Evolutionary conservation across 176 grass and related monocot species (phyloP), one percentile per base, ranked within the genome.

Genomic region (Oryza glaberrima): DNA sequence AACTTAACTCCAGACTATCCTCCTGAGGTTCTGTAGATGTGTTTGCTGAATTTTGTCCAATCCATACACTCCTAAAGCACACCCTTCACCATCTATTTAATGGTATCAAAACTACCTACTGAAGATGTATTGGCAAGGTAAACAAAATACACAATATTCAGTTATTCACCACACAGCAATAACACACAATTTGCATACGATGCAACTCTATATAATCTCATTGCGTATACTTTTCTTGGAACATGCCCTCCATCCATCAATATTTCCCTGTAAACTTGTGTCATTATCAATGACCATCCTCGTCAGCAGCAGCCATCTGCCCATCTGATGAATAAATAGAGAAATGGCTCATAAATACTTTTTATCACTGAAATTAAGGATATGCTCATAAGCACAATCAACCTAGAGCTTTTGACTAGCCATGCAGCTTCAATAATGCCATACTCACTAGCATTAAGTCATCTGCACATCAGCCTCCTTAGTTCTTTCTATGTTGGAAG

Each of bases 81-180:
- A 89, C 9, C 92, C 97, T 84, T 99, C 92, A 14, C 94, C 90
- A 88, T 96, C 92, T 91, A 99, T 99, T 80, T 93, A 88, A 86
- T 72, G 15, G 82, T 80, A 77, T 96, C 94, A 78, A 90, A 71
- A 82, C 84, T 86, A 72, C 87, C 87, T 93, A 73, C 30, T 32
- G 45, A 76, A 51, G 15, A 92, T 82, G 28, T 51, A 76, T 84
- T 67, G 41, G 30, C 43, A 36, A 82, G 72, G 72, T 90, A 47
- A 81, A 66, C 67, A 61, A 81, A 79, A 36, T 83, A 45, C 46
- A 87, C 48, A 80, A 80, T n/a, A 83, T 60, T 43, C 7, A 43
- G 41, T 43, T 43, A 43, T 43, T 35, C 65, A 84, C 75, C 48
- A 61, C 9, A 20, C 69, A 84, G 51, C 19, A 75, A 26, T 11